Evolutionary conservation across 768 basidiomycete genomes (phyloP), one percentile per base, ranked within the genome.

Genomic region (Naganishia onofrii): DNA sequence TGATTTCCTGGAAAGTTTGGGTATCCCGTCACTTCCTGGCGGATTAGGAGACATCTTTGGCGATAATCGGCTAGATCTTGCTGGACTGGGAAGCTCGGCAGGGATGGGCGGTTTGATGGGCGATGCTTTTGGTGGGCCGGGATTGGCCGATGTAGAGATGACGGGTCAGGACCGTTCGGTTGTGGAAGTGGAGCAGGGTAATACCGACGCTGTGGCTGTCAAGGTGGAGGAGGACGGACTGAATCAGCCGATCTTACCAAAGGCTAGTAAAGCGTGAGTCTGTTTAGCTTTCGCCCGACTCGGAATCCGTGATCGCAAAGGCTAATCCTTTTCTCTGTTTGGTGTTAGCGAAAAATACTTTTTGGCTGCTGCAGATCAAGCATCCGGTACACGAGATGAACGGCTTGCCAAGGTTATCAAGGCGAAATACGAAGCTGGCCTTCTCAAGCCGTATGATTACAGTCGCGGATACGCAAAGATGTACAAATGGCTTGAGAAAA

Each of bases 361-460:
- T 70, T 84, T 97, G 28, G 94, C 92, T 0, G 94, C 95, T 3
- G 95, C 95, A 0, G 95, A 97, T 80, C 94, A 96, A 76, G 91
- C 90, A 66, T 87, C 90, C 0, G 94, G 94, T 0, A 90, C 92
- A 28, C 85, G 95, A 52, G 90, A 94, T 74, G 91, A 95, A 74
- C 88, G 94, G 0, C 82, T 98, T 58, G 90, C 89, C 73, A 85
- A 90, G 69, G 95, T 98, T 72, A 98, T 97, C 75, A 86, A 90
- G 74, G 92, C 91, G 76, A 98, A 97, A 82, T 98, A 96, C 81
- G 94, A 98, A 77, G 95, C 95, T 2, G 95, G 94, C 0, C 80
- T 98, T 52, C 82, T 97, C 73, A 93, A 92, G 77, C 95, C 95
- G 3, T 96, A 95, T 76, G 94, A 97, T 81, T 96, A 97, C 74